Evolutionary conservation across 441 rosid genomes (phyloP), one percentile per base, ranked within the genome.

Genomic region (Euphorbia corollata): DNA sequence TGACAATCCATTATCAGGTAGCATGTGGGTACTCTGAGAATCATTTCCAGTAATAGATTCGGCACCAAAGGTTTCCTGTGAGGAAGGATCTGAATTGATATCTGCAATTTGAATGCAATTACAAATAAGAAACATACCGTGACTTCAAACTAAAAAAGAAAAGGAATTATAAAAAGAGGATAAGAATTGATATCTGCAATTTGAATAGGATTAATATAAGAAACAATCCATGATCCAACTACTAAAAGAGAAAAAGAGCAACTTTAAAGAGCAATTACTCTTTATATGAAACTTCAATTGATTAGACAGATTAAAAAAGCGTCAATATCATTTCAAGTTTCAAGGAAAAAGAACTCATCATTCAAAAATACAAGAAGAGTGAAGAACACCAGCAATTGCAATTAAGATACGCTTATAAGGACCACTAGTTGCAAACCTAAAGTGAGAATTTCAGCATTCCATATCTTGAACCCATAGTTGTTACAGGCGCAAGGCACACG

Each of bases 1-100:
- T 64, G 75, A 69, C 63, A 76, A 82, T 53, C 73, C 87, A 75
- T 57, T 75, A 72, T 76, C 87, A 76, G 83, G 73, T 65, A 69
- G 75, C 71, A 77, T 62, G 18, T 71, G 39, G 63, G 72, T 71
- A 75, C 63, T 73, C 6, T 82, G 78, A 34, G 79, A 68, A 73
- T 77, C 84, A 69, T 63, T 82, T 80, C 74, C 78, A 3, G 59
- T 51, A 62, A 75, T 62, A 61, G 81, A 66, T 53, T 74, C 57
- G 56, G 71, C 43, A 53, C 58, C 76, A 66, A 67, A 78, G 11
- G 61, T 63, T 73, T 85, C 91, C 75, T 68, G 78, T 67, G 69
- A 71, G 59, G 81, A 75, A 48, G 62, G 80, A 68, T 76, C 83
- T 58, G 79, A 64, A 56, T 65, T 61, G 57, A 73, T 68, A 66